Evolutionary conservation across 1,284 basidiomycete genomes (phyloP).

Genomic region (Salmacisia buchloeana): DNA sequence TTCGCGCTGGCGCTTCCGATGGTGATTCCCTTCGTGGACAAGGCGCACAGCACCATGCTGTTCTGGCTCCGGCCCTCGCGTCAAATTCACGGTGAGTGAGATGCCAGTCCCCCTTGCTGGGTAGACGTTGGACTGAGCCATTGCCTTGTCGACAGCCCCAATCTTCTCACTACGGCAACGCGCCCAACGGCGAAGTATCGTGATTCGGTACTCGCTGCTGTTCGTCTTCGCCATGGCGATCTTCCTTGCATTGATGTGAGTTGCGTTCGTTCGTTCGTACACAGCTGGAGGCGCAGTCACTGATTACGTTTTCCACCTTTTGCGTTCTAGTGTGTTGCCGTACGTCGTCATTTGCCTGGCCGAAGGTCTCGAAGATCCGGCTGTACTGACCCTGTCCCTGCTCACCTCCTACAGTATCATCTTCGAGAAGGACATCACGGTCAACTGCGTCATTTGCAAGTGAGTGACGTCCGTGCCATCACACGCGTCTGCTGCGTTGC

Average conservation of each 20-base stretch:
- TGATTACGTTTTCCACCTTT: too few relatives aligned
- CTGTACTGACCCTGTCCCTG: neutral
- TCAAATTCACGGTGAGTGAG: constrained; percentile 54
- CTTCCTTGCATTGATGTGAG: constrained; percentile 64
- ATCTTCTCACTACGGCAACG: constrained; percentile 60
- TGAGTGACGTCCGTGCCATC: too few relatives aligned
- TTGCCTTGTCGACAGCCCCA: constrained; percentile 60
- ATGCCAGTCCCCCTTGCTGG: too few relatives aligned
- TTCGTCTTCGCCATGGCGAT: constrained; percentile 70
- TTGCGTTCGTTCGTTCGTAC: constrained; percentile 44
- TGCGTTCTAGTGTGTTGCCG: neutral
- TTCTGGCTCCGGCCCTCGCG: constrained; percentile 57
- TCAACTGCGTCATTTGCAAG: constrained; percentile 9
- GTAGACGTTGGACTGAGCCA: constrained; percentile 59
- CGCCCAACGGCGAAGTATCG: constrained; percentile 46
- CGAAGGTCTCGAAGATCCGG: neutral
- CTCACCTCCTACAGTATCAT: neutral
- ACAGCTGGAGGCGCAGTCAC: too few relatives aligned
- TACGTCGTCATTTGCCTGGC: neutral
- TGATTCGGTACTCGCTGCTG: constrained; percentile 67
- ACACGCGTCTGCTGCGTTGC: too few relatives aligned
- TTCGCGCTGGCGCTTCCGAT: constrained; percentile 58
- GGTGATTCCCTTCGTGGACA: constrained; percentile 35
- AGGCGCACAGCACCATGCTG: constrained; percentile 40
- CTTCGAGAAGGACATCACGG: constrained; percentile 9